Percentiles rank a stretch among this genome's conserved stretches.
phyloP scores from a whole-genome alignment of 2,329 filamentous ascomycete genomes.

The Plenodomus tracheiphilus region DNA sequence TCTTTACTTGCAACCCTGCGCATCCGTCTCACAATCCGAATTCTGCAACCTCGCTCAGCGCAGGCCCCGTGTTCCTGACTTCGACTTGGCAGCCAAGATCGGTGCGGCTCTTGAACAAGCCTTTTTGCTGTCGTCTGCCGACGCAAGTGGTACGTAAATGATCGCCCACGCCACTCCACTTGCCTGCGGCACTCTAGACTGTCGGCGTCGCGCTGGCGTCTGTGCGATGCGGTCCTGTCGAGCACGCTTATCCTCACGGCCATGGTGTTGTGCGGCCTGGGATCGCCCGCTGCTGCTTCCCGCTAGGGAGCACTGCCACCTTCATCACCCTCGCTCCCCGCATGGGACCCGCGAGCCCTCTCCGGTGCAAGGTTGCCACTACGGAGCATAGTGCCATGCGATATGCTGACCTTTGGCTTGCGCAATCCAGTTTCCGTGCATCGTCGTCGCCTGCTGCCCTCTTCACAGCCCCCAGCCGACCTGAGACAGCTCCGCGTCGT shows the following conservation, averaged over 20 bases:
- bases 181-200: conserved; percentile 4
- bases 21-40: background rate
- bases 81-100: conserved; percentile 33
- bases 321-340: conserved; percentile 25
- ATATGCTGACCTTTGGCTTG: conserved; percentile 38
- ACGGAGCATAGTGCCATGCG: conserved; percentile 22
- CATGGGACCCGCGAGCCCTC: conserved; percentile 20
- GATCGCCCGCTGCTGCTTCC: conserved; percentile 13
- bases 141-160: conserved; percentile 33
- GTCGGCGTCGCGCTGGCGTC: conserved; percentile 1
- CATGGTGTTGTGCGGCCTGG: conserved; percentile 11
- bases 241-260: conserved; percentile 4
- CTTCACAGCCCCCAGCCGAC: conserved; percentile 23
- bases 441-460: conserved; percentile 12
- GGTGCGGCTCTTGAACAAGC: conserved; percentile 27
- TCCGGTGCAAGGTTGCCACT: conserved; percentile 26
- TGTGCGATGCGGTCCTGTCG: too few species aligned
- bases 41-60: background rate
- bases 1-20: background rate
- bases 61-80: conserved; percentile 17
- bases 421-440: conserved; percentile 21
- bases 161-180: conserved; percentile 11
- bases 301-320: conserved; percentile 28
- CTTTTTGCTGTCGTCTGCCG: conserved; percentile 16
- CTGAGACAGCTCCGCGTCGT: conserved; percentile 39